These are phyloP conservation scores for Bromus sterilis DNA, from an alignment of 176 grass and related monocot species.

Conservation along the genomic window DNA sequence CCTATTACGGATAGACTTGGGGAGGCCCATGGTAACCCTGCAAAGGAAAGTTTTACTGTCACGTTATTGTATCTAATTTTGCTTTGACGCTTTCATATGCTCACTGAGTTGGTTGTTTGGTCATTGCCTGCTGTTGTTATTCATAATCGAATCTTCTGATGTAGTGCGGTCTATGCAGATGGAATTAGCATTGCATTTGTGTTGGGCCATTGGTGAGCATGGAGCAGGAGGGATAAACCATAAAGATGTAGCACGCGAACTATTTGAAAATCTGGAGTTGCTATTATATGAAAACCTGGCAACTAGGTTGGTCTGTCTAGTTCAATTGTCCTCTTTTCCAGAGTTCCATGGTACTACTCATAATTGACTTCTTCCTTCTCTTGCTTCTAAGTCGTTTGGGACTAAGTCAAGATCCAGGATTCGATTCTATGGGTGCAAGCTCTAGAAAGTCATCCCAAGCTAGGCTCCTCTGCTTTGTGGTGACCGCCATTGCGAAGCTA, in stretches of 20 bases:
- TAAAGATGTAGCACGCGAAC: conserved; percentile 86
- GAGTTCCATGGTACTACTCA: background rate
- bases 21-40: conserved; percentile 76
- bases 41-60: conserved; percentile 50
- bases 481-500: conserved; percentile 86
- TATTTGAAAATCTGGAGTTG: conserved; percentile 90
- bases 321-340: background rate
- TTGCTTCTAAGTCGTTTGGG: conserved; percentile 57
- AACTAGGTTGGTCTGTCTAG: conserved; percentile 49
- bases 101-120: background rate
- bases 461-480: conserved; percentile 92
- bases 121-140: background rate
- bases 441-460: conserved; percentile 70
- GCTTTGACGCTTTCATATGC: background rate
- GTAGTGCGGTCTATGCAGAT: conserved; percentile 34
- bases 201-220: conserved; percentile 94
- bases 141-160: conserved; percentile 3
- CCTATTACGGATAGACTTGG: conserved; percentile 87
- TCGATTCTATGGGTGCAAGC: conserved; percentile 53
- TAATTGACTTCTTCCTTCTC: conserved; percentile 30
- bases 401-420: conserved; percentile 63
- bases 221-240: conserved; percentile 63
- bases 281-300: conserved; percentile 90
- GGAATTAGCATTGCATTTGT: conserved; percentile 89
- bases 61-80: background rate